Base-by-base conservation (phyloP, 495 filamentous ascomycete species). In the Aspergillus homomorphus region DNA sequence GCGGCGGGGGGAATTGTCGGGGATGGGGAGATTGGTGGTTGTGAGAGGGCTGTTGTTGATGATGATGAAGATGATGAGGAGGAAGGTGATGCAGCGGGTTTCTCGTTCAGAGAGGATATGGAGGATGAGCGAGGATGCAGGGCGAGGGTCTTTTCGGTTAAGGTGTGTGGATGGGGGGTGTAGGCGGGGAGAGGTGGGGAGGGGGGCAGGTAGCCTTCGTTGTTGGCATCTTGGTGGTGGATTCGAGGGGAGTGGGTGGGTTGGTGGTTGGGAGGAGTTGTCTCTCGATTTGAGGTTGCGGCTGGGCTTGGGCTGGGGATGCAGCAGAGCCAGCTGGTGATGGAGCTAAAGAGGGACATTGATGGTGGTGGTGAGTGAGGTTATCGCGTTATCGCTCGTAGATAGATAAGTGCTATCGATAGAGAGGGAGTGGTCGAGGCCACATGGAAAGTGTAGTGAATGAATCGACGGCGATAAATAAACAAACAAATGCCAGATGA, bases 111-210 rank as follows among this genome's bases (percentile, higher is more conserved):
- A 38, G 74, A 73, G 0, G 74, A 73, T 45, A 77, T 56, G 0
- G 73, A 53, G 24, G 73, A 69, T 28, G 76, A 72, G 33, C 73
- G 73, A 61, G 71, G 62, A 45, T 77, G 69, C 0, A 69, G 61
- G 53, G 71, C 71, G 1, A 80, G 66, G 1, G 74, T 79, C 57
- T 79, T 79, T 55, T 79, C 75, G 50, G 76, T 67, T 41, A 74
- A 63, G 61, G 67, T 75, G 57, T 72, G 63, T 23, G 75, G 73
- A 4, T 69, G 74, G 4, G 74, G 68, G 4, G 76, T 77, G 59
- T 79, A 79, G 41, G 71, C 70, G 48, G 15, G 48, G 48, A 51
- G 23, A 4, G 22, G 23, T 24, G 12, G 48, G 23, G n/a, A 6
- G 22, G 21, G 48, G 23, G 48, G 48, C 6, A 33, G 23, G 24